Percentiles rank a stretch among this genome's conserved stretches.
These are phyloP conservation scores for Naumovozyma dairenensis DNA, from an alignment of 805 yeast genomes.

Conservation along the genomic window DNA sequence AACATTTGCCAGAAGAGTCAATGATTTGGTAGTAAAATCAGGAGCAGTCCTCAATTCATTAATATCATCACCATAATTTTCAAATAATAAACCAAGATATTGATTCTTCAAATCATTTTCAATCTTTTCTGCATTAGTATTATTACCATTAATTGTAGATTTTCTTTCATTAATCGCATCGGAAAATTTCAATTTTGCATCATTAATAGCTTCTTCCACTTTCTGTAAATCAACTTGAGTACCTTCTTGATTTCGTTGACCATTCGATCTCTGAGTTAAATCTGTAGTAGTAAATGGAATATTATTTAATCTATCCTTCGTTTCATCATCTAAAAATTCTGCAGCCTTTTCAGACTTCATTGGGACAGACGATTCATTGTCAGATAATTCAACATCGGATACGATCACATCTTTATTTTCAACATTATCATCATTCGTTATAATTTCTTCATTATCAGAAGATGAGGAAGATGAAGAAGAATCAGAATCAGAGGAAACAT, in stretches of 20 bases:
- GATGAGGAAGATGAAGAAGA: slow-evolving; percentile 29
- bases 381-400: slow-evolving; percentile 28
- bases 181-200: slow-evolving; percentile 15
- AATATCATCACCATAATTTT: slow-evolving; percentile 50
- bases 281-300: slow-evolving; percentile 30
- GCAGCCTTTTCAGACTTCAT: slow-evolving; percentile 5
- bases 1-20: slow-evolving; percentile 46
- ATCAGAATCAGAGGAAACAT: slow-evolving; percentile 45
- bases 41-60: slow-evolving; percentile 51
- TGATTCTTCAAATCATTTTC: slow-evolving; percentile 31
- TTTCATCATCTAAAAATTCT: slow-evolving; percentile 14
- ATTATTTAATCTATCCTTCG: slow-evolving; percentile 13
- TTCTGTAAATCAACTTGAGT: slow-evolving; percentile 24
- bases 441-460: slow-evolving; percentile 23
- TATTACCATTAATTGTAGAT: neutral
- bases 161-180: neutral
- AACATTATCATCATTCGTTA: slow-evolving; percentile 3
- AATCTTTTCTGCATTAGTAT: neutral
- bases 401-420: slow-evolving; percentile 20
- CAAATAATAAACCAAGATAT: slow-evolving; percentile 46
- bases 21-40: slow-evolving; percentile 51
- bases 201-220: slow-evolving; percentile 23
- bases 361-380: slow-evolving; percentile 8
- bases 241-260: slow-evolving; percentile 5
- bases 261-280: slow-evolving; percentile 18